These are phyloP conservation scores for Neurospora sp. DNA, from an alignment of 495 filamentous ascomycete species.

Conservation along the genomic window DNA sequence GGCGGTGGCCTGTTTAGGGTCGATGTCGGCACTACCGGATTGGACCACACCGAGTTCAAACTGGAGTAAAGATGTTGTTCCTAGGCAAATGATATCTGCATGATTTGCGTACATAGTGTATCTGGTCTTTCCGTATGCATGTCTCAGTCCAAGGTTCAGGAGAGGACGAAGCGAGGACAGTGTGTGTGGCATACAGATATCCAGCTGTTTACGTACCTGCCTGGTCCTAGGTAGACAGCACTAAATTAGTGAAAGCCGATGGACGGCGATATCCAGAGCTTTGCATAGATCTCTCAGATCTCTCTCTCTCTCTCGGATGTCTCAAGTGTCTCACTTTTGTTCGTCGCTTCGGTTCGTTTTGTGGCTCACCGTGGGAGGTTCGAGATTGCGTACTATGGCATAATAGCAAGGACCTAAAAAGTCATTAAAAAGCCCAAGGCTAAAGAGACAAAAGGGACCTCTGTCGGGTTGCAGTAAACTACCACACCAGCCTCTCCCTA, in stretches of 20 bases:
- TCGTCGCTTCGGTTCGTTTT: not conserved
- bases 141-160: not conserved
- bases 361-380: not conserved
- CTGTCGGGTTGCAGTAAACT: not conserved
- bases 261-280: not conserved
- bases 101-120: not conserved
- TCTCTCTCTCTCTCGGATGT: not conserved
- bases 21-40: constrained; percentile 54
- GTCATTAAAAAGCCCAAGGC: not conserved
- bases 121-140: not conserved
- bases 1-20: constrained; percentile 59
- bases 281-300: not conserved
- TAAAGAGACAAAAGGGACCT: not conserved
- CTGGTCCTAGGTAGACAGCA: not conserved
- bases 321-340: not conserved
- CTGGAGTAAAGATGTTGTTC: constrained; percentile 10
- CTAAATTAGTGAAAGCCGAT: not conserved
- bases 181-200: not conserved
- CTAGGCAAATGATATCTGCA: not conserved
- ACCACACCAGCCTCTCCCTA: not conserved
- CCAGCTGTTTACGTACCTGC: not conserved
- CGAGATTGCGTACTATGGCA: not conserved
- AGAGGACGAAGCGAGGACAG: not conserved
- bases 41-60: constrained; percentile 48
- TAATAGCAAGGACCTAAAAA: not conserved